Percentiles rank a stretch among this genome's conserved stretches.
Conservation (phyloP, 805 yeast genomes). For the Monosporozyma aerobia region DNA sequence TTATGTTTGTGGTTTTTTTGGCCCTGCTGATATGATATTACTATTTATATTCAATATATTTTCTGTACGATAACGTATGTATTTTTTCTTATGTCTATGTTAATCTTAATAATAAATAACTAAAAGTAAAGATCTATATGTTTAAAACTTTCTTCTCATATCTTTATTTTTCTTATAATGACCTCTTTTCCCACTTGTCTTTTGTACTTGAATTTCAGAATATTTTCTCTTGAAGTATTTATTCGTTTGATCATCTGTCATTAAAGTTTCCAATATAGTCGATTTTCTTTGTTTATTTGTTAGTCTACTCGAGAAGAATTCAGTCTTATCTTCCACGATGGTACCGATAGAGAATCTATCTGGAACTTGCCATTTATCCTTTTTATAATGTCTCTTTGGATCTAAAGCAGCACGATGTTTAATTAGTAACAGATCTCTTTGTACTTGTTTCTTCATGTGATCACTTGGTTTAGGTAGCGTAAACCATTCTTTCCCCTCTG, state of each 20-base stretch:
- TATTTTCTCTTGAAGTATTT: constrained; percentile 81
- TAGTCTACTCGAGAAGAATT: constrained; percentile 53
- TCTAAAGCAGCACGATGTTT: constrained; percentile 86
- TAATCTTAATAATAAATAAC: not conserved
- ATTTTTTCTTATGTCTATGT: not conserved
- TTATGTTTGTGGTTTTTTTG: no score
- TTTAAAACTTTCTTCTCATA: constrained; percentile 37
- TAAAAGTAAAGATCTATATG: no score
- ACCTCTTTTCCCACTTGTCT: constrained; percentile 55
- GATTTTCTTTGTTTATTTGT: constrained; percentile 63
- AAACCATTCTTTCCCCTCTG: constrained; percentile 54
- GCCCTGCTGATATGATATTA: not conserved
- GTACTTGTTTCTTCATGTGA: constrained; percentile 47
- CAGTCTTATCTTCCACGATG: constrained; percentile 71
- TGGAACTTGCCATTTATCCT: constrained; percentile 69
- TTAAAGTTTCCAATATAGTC: constrained; percentile 72
- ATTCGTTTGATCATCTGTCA: constrained; percentile 60
- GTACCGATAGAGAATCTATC: constrained; percentile 86
- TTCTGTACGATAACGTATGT: not conserved
- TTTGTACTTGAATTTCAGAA: constrained; percentile 60
- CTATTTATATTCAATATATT: not conserved
- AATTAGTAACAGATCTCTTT: constrained; percentile 68
- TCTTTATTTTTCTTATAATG: constrained; percentile 55
- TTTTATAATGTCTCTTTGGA: constrained; percentile 91
- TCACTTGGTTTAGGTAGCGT: constrained; percentile 67